Conservation (phyloP, 345 rosid genomes). For the Aquilaria yunnanensis region DNA sequence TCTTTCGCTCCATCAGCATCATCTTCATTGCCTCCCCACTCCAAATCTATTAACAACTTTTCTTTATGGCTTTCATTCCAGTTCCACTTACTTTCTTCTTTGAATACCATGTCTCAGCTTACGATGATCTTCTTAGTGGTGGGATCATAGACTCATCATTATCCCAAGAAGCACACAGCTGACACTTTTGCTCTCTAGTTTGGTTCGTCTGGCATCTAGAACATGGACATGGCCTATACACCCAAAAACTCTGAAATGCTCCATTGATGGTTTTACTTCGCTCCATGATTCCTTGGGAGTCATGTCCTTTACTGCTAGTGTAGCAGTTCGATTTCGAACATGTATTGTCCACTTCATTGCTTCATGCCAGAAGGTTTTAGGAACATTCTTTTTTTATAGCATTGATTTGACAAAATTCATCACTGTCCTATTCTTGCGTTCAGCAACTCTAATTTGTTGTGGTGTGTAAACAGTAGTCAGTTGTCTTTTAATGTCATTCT, state of each 20-base stretch:
- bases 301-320: background rate
- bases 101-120: too few relatives aligned
- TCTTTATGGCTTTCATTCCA: background rate
- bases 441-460: background rate
- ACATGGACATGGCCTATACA: background rate
- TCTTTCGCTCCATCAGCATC: too few relatives aligned
- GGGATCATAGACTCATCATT: too few relatives aligned
- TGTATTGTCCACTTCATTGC: background rate
- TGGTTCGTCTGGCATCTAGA: background rate
- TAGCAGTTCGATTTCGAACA: background rate
- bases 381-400: too few relatives aligned
- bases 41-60: background rate
- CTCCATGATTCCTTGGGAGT: background rate
- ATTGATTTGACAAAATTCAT: too few relatives aligned
- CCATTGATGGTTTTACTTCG: background rate
- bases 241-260: background rate
- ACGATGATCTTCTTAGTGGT: too few relatives aligned
- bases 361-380: too few relatives aligned
- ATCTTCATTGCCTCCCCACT: background rate
- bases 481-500: background rate
- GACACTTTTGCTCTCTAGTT: background rate
- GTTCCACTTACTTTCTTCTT: too few relatives aligned
- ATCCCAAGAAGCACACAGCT: too few relatives aligned
- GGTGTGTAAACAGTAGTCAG: background rate
- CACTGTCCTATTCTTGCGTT: too few relatives aligned